These are phyloP conservation scores for Hypoxylon sp. DNA, from an alignment of 2,329 filamentous ascomycete genomes.

Conservation along the genomic window DNA sequence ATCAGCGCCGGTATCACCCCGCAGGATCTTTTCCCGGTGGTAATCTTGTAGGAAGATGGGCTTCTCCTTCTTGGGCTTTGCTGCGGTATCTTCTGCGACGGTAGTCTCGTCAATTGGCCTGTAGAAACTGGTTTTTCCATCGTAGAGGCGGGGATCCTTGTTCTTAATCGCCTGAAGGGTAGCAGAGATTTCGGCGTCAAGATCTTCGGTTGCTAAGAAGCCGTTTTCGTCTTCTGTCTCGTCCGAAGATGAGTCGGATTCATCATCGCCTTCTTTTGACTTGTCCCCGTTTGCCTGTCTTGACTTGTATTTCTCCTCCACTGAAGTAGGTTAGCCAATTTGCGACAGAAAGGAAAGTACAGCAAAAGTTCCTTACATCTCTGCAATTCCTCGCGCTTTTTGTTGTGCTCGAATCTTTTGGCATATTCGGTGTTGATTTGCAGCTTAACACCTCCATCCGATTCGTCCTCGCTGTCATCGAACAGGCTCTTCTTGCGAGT, in stretches of 20 bases:
- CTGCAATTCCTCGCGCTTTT: constrained; percentile 91
- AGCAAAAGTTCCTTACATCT: constrained; percentile 65
- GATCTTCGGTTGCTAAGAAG: constrained; percentile 84
- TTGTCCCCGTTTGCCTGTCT: constrained; percentile 62
- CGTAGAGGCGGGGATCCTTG: constrained; percentile 94
- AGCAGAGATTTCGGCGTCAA: constrained; percentile 89
- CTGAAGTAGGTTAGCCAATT: constrained; percentile 60
- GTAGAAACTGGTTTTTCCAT: constrained; percentile 85
- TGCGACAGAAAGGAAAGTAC: neutral
- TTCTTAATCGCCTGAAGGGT: constrained; percentile 89
- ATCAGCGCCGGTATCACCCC: constrained; percentile 74
- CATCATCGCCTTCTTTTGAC: constrained; percentile 64
- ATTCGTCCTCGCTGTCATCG: constrained; percentile 69
- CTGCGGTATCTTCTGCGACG: constrained; percentile 48
- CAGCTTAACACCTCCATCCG: constrained; percentile 67
- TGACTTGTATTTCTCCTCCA: constrained; percentile 86
- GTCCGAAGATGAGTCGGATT: constrained; percentile 77
- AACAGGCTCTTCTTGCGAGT: constrained; percentile 65
- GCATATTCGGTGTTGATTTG: constrained; percentile 95
- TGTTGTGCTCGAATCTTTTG: constrained; percentile 93
- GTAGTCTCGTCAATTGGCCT: constrained; percentile 68
- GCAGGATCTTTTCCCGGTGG: constrained; percentile 89
- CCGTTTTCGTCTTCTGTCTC: constrained; percentile 93
- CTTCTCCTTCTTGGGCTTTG: constrained; percentile 78
- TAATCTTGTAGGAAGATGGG: constrained; percentile 91